Evolutionary conservation across 805 yeast genomes (phyloP), one percentile per base, ranked within the genome.

Genomic region (Sugiyamaella boreocaroliniensis): DNA sequence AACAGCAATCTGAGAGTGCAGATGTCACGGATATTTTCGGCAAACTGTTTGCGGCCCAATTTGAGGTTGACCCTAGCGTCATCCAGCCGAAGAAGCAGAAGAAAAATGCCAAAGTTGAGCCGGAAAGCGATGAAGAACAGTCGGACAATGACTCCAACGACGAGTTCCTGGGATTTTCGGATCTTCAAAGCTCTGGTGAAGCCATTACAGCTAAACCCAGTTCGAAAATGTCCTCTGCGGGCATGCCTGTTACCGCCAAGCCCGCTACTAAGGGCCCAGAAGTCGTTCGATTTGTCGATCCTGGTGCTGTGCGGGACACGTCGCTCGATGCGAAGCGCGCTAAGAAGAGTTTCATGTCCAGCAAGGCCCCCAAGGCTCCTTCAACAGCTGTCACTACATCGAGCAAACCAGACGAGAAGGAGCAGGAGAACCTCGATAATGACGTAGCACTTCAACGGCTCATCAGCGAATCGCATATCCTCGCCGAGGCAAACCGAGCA

Each of bases 401-500:
- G 16, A 42, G 47, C 29, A 48, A 57, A 19, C 56, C 47, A 4
- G 56, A 58, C 7, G 55, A 58, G 37, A 76, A 74, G 11, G 74
- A 73, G 8, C 63, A 65, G 29, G 74, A 78, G 22, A 78, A 85
- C 58, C 64, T 83, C 52, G 78, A 81, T 51, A 82, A 85, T 62
- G 92, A 85, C 63, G 60, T 84, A 32, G 86, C 80, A 52, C 72
- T 85, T 43, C 89, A 85, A 60, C 68, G 90, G 47, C 71, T 85
- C 19, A 70, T 85, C 29, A 73, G 73, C 54, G 92, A 85, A 64
- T 83, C 89, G 0, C 89, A 85, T 61, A 82, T 86, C 44, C 69
- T 73, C 20, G 62, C 68, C 2, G 70, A 68, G 45, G 67, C 68
- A 16, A 41, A 57, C 26, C 50, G 59, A 29, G 52, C 55, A 19